Evolutionary conservation across 306 rosid species (phyloP).

Genomic region (Delonix regia): DNA sequence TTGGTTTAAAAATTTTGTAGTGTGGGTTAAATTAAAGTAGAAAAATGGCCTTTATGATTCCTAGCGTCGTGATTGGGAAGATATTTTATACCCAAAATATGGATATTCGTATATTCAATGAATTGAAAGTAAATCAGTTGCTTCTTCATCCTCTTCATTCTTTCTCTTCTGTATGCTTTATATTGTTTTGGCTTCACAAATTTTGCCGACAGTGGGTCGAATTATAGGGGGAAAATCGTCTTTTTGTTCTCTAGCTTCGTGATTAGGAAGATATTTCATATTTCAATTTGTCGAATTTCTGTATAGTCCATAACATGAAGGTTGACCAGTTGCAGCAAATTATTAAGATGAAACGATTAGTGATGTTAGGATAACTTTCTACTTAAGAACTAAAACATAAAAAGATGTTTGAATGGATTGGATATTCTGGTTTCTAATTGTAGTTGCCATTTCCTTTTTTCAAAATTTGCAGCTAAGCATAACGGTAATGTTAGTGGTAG

Average conservation of each 20-base stretch:
- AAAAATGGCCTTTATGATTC: background rate
- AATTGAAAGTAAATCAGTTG: background rate
- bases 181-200: background rate
- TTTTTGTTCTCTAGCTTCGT: background rate
- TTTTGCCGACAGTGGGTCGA: background rate
- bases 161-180: background rate
- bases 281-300: background rate
- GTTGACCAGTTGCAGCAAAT: background rate
- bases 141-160: background rate
- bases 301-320: background rate
- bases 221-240: background rate
- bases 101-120: background rate
- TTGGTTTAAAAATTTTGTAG: background rate
- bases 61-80: background rate
- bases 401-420: slow-evolving; percentile 22
- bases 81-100: background rate
- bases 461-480: slow-evolving; percentile 56
- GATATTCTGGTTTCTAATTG: slow-evolving; percentile 34
- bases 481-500: slow-evolving; percentile 60
- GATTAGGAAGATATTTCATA: background rate
- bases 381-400: background rate
- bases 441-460: slow-evolving; percentile 29
- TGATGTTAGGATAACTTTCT: background rate
- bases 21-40: background rate
- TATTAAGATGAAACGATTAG: background rate